Conservation (phyloP, 2,329 filamentous ascomycete genomes). For the Cryphonectria parasitica region DNA sequence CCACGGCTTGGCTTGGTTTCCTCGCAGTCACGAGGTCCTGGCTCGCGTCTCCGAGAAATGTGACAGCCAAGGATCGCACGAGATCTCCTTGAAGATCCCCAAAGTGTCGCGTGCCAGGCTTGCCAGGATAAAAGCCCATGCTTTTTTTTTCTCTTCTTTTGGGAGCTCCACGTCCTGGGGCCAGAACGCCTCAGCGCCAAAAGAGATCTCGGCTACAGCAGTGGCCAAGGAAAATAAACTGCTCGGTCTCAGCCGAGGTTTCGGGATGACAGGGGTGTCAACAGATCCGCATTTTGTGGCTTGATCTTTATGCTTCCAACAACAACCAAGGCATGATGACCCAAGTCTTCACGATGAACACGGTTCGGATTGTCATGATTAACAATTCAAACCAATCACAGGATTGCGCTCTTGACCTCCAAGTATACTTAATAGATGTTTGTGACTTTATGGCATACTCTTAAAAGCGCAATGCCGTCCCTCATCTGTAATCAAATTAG, state of each 20-base stretch:
- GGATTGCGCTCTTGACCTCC: not conserved
- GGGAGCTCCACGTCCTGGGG: not conserved
- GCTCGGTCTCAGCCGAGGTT: conserved; percentile 14
- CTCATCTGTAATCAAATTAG: not conserved
- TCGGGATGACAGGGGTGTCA: conserved; percentile 10
- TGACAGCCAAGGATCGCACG: not conserved
- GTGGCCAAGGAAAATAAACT: not conserved
- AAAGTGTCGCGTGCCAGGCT: not conserved
- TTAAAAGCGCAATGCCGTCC: not conserved
- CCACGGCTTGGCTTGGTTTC: not conserved
- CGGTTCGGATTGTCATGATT: not conserved
- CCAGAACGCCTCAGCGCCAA: conserved; percentile 1
- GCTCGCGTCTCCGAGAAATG: not conserved
- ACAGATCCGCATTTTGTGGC: not conserved
- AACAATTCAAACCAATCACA: not conserved
- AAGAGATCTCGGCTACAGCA: not conserved
- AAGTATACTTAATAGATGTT: not conserved
- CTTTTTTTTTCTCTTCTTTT: not conserved
- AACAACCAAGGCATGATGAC: not conserved
- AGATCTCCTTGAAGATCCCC: not conserved
- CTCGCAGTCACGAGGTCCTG: not conserved
- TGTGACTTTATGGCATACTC: not conserved
- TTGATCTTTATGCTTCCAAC: not conserved
- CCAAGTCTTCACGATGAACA: not conserved
- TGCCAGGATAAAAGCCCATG: not conserved